A percentile compares a stretch with the other conserved stretches of the same genome.
phyloP scores from a whole-genome alignment of 1,284 basidiomycete genomes.

The Boletus mariae region DNA sequence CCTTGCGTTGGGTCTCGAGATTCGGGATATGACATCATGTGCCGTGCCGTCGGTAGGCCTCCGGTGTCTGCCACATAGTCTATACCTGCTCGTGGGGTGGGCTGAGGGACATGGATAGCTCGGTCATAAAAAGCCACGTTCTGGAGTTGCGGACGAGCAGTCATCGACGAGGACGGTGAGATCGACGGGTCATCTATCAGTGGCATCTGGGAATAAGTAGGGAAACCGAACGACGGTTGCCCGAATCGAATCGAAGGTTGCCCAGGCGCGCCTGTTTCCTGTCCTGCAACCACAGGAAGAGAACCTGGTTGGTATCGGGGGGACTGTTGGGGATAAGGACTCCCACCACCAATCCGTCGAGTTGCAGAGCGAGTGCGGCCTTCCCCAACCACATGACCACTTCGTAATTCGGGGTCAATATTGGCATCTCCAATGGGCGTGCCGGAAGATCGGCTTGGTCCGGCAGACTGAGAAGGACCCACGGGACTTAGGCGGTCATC shows the following conservation, averaged over 20 bases:
- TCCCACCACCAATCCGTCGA: slow-evolving; percentile 20
- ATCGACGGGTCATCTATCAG: slow-evolving; percentile 3
- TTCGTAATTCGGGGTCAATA: slow-evolving; percentile 37
- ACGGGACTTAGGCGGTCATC: slow-evolving; percentile 14
- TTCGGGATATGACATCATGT: slow-evolving; percentile 1
- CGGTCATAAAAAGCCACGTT: slow-evolving; percentile 10
- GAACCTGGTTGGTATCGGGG: slow-evolving; percentile 25
- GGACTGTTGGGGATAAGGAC: slow-evolving; percentile 31
- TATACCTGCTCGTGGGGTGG: slow-evolving; percentile 9
- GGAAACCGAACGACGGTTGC: slow-evolving; percentile 27
- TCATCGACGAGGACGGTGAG: slow-evolving; percentile 9
- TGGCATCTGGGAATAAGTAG: slow-evolving; percentile 9
- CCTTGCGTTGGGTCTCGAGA: slow-evolving; percentile 4
- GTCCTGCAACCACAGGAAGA: slow-evolving; percentile 14
- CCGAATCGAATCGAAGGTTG: slow-evolving; percentile 17
- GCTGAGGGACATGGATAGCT: not conserved
- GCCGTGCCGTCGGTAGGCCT: slow-evolving; percentile 5
- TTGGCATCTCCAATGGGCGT: slow-evolving; percentile 25
- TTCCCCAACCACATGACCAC: slow-evolving; percentile 35
- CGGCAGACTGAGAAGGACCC: slow-evolving; percentile 4
- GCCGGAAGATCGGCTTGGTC: slow-evolving; percentile 5
- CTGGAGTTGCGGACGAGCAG: not conserved
- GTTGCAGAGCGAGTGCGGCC: slow-evolving; percentile 22
- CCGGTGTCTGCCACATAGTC: slow-evolving; percentile 14
- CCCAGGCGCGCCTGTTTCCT: slow-evolving; percentile 11